A percentile compares a stretch with the other conserved stretches of the same genome.
phyloP scores from a whole-genome alignment of 163 green algal species.

The Scenedesmus sp. region DNA sequence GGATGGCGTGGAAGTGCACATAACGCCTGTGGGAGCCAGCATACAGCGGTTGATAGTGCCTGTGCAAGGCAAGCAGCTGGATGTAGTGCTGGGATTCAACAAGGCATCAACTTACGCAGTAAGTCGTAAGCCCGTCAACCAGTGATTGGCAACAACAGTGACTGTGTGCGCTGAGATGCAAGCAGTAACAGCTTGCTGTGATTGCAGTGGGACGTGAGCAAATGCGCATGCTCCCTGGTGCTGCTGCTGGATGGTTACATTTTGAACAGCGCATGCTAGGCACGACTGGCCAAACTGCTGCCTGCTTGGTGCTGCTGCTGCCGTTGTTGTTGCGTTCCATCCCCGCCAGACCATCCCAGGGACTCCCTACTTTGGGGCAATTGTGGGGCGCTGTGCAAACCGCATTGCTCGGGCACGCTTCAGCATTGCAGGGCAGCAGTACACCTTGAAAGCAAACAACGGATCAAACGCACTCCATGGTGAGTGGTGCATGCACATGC shows the following conservation, averaged over 20 bases:
- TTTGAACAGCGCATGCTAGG: neutral
- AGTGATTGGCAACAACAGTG: neutral
- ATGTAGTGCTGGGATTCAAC: constrained; percentile 75
- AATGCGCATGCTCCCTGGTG: no score
- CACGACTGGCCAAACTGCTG: neutral
- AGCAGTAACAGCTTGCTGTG: neutral
- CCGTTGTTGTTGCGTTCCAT: neutral
- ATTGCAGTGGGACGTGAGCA: no score
- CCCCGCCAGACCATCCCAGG: constrained; percentile 4
- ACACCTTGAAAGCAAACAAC: constrained; percentile 68
- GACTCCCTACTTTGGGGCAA: constrained; percentile 74
- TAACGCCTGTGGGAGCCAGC: constrained; percentile 63
- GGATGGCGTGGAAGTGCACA: constrained; percentile 64
- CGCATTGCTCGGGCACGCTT: constrained; percentile 63
- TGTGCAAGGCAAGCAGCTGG: constrained; percentile 54
- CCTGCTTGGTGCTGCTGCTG: neutral
- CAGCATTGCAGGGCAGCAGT: constrained; percentile 49
- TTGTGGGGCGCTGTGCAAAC: constrained; percentile 77
- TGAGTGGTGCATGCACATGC: constrained; percentile 1
- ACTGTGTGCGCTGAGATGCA: neutral
- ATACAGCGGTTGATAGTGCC: constrained; percentile 69
- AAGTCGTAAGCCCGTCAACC: neutral
- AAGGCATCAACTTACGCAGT: constrained; percentile 68
- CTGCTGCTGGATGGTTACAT: neutral
- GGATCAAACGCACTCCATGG: constrained; percentile 72